phyloP scores from a whole-genome alignment of 2,329 filamentous ascomycete genomes.

The Pseudocercospora pini-densiflorae region DNA sequence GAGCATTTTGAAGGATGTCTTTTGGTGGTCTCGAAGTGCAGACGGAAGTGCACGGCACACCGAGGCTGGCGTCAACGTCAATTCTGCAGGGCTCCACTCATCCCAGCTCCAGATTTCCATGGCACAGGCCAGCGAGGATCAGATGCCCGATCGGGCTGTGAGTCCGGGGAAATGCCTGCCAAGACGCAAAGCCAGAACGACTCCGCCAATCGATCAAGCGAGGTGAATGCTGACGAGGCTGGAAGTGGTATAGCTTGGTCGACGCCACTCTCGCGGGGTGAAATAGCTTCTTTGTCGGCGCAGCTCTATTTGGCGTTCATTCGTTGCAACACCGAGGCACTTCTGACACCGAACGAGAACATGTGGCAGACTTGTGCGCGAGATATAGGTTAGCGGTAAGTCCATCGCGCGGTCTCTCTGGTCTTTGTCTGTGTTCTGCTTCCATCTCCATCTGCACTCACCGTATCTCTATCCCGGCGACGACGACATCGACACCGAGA shows the following conservation, averaged over 20 bases:
- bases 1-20: neutral
- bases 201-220: neutral
- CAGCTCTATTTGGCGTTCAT: conserved; percentile 4
- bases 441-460: neutral
- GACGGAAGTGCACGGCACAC: neutral
- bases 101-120: conserved; percentile 71
- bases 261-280: conserved; percentile 7
- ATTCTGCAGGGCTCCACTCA: neutral
- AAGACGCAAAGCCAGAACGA: conserved; percentile 5
- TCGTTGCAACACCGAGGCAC: conserved; percentile 8
- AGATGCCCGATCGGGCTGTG: conserved; percentile 1
- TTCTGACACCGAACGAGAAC: neutral
- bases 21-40: neutral
- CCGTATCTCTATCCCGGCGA: neutral
- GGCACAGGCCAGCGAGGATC: conserved; percentile 37
- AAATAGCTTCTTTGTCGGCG: neutral
- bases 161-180: conserved; percentile 5
- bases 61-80: neutral
- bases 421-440: neutral
- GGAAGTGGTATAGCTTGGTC: conserved; percentile 1
- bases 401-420: neutral
- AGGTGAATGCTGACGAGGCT: conserved; percentile 5
- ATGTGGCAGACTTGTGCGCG: conserved; percentile 2
- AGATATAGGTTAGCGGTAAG: conserved; percentile 9
- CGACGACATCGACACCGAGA: neutral